Conservation (phyloP, 495 filamentous ascomycete genomes). For the Echria macrotheca region DNA sequence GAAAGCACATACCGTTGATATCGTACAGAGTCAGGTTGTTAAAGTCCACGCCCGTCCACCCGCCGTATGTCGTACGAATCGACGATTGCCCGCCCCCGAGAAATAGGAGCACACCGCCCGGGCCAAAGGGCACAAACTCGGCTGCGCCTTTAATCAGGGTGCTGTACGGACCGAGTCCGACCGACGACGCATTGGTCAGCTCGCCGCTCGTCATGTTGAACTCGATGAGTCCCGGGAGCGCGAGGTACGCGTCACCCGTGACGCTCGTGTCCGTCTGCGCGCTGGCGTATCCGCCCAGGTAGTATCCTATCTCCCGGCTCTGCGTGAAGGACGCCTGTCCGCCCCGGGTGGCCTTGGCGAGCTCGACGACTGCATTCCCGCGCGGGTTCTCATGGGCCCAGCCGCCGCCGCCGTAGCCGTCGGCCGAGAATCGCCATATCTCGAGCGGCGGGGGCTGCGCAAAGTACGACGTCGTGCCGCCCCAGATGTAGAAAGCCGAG, state of each 20-base stretch:
- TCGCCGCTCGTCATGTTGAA: conserved; percentile 30
- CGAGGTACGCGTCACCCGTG: conserved; percentile 13
- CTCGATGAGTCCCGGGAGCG: conserved; percentile 25
- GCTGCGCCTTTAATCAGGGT: conserved; percentile 28
- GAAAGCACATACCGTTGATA: conserved; percentile 8
- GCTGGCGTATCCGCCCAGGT: conserved; percentile 26
- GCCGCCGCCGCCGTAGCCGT: conserved; percentile 25
- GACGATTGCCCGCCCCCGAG: conserved; percentile 26
- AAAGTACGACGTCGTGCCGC: conserved; percentile 18
- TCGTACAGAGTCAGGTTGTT: conserved; percentile 25
- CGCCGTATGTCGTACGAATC: conserved; percentile 8
- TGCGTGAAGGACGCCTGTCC: background rate
- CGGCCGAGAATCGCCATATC: conserved; percentile 27
- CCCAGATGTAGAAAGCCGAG: conserved; percentile 29
- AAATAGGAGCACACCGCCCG: conserved; percentile 28
- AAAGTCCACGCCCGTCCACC: conserved; percentile 17
- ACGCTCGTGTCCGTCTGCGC: conserved; percentile 22
- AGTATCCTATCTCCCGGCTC: conserved; percentile 17
- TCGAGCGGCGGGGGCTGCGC: conserved; percentile 18
- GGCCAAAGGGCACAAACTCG: conserved; percentile 31
- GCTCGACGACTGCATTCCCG: conserved; percentile 20
- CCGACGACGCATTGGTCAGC: conserved; percentile 27
- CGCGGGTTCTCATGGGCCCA: conserved; percentile 28
- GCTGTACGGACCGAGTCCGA: conserved; percentile 21
- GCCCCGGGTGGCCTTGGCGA: conserved; percentile 2